Base-by-base conservation (phyloP, 2,329 filamentous ascomycete genomes). In the Ascochyta pisi region DNA sequence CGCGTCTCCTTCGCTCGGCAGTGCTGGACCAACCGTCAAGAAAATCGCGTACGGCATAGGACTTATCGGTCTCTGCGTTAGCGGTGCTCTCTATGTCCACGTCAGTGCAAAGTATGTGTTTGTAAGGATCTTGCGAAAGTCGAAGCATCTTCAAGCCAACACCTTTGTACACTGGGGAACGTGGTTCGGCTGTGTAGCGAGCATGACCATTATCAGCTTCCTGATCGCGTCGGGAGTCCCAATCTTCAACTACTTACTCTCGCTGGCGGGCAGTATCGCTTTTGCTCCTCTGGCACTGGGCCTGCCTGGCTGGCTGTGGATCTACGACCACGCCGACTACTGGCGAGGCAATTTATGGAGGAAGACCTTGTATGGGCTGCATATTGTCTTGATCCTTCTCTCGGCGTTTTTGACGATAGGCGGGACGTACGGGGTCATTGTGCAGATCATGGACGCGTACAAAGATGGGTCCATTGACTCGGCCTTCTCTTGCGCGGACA, bases 21-120 rank as follows among this genome's bases (percentile, higher is more conserved):
- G 80, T 43, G 85, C 85, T 0, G 85, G 85, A 4, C 76, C 77
- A 6, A 79, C 77, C 0, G 76, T 88, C 63, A 86, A 87, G 73
- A 85, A 84, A 68, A 78, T 86, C 0, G 73, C 83, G 0, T 89
- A 87, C 62, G 85, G 85, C 3, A 76, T 88, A 48, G 85, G 63
- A 2, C 68, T 88, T 3, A 73, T 81, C 3, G 83, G 83, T 1
- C 75, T 87, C 7, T 73, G 84, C 33, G 80, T 87, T 37, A 79
- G 77, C 47, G 77, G 74, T 3, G 76, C 75, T 35, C 62, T 82
- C 2, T 82, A 80, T 62, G 66, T 81, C 15, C 81, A 83, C 64
- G 73, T 83, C n/a, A 78, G 79, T 1, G 77, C 81, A 4, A 84
- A 84, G 63, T 83, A 83, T 60, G 66, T 82, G 37, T 85, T 84